Conservation (phyloP, 208 protist species). For the Trypanosoma mega region DNA sequence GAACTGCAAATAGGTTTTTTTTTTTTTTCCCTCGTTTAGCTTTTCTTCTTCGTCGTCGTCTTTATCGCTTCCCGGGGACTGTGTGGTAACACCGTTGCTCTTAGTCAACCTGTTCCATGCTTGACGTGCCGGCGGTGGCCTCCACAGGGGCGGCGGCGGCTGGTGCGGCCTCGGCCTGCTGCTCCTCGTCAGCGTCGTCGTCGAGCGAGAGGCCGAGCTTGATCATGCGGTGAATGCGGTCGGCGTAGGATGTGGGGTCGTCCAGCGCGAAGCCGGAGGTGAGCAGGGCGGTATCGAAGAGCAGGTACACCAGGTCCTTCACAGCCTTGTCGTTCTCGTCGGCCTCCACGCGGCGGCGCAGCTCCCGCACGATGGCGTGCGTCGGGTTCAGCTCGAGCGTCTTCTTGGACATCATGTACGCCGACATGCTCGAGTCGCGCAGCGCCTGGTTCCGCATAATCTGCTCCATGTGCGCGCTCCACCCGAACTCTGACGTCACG, state of each 20-base stretch:
- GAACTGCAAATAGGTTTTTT: too few species aligned
- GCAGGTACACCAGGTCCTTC: slow-evolving; percentile 97
- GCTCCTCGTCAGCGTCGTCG: slow-evolving; percentile 72
- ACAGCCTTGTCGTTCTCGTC: slow-evolving; percentile 96
- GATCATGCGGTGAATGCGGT: slow-evolving; percentile 98
- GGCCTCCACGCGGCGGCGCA: slow-evolving; percentile 91
- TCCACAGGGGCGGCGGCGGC: slow-evolving; percentile 41
- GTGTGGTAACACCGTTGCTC: background rate
- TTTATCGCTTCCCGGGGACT: too few species aligned
- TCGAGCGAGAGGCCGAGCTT: slow-evolving; percentile 96
- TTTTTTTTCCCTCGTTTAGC: slow-evolving; percentile 24
- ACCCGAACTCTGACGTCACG: slow-evolving; percentile 98
- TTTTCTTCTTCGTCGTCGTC: too few species aligned
- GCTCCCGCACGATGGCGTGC: slow-evolving; percentile 96
- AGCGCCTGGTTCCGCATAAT: slow-evolving; percentile 99
- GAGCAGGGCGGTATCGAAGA: slow-evolving; percentile 98
- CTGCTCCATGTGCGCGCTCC: slow-evolving; percentile 99
- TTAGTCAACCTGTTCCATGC: slow-evolving; percentile 97
- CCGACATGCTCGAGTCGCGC: slow-evolving; percentile 94
- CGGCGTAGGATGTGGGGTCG: slow-evolving; percentile 93
- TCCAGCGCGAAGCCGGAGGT: slow-evolving; percentile 98
- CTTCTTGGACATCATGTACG: slow-evolving; percentile 99
- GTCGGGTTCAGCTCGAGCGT: slow-evolving; percentile 99
- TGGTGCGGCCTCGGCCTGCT: slow-evolving; percentile 18
- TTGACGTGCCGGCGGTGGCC: slow-evolving; percentile 61